Percentiles rank a stretch among this genome's conserved stretches.
phyloP scores from a whole-genome alignment of 2,329 filamentous ascomycete genomes.

The Fusarium decemcellulare region DNA sequence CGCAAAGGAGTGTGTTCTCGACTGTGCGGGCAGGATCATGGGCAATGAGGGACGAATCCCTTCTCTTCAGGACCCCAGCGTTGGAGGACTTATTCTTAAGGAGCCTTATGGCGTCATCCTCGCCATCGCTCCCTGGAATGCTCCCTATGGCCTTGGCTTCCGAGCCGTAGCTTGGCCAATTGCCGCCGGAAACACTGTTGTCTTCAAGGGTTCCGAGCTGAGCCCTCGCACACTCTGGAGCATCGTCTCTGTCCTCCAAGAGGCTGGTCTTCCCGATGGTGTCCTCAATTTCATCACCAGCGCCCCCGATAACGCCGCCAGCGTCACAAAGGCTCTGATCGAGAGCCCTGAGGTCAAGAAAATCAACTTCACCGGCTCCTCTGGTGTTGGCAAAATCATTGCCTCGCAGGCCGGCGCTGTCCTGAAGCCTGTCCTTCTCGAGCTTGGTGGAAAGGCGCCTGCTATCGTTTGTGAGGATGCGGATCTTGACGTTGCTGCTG shows the following conservation, averaged over 20 bases:
- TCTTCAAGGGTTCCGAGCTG: conserved; percentile 79
- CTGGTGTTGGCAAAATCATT: conserved; percentile 79
- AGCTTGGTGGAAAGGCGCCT: conserved; percentile 85
- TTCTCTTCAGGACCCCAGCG: background rate
- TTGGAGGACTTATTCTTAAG: background rate
- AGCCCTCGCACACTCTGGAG: conserved; percentile 74
- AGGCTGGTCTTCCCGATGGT: conserved; percentile 82
- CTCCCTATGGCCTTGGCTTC: background rate
- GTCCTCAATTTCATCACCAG: conserved; percentile 80
- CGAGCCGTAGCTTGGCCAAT: conserved; percentile 4
- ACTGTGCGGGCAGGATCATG: background rate
- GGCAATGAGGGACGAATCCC: background rate
- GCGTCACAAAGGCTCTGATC: conserved; percentile 77
- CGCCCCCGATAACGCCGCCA: conserved; percentile 74
- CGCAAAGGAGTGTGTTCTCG: background rate
- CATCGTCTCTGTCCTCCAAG: conserved; percentile 73
- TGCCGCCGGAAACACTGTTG: conserved; percentile 73
- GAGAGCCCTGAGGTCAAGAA: conserved; percentile 77
- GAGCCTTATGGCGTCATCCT: background rate
- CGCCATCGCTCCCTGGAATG: conserved; percentile 4
- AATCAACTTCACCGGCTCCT: conserved; percentile 88
- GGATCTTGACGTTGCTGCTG: conserved; percentile 78
- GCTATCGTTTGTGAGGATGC: conserved; percentile 85
- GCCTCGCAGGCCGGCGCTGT: conserved; percentile 76
- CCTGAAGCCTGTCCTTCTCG: conserved; percentile 84